Evolutionary conservation across 2,329 filamentous ascomycete genomes (phyloP).

Genomic region (Colletotrichum spaethianum): DNA sequence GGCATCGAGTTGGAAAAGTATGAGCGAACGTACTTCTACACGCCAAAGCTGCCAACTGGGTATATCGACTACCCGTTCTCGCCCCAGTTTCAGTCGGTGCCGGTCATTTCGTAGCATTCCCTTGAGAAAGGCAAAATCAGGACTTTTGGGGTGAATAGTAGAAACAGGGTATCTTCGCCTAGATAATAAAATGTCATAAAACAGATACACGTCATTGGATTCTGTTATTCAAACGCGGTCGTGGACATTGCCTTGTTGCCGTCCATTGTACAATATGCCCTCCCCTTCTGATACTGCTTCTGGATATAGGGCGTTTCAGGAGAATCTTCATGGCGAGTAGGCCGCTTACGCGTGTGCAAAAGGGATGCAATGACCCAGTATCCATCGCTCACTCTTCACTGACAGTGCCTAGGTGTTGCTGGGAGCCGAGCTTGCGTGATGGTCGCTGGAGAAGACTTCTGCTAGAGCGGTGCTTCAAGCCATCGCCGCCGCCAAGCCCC

Average conservation of each 20-base stretch:
- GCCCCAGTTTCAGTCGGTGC: conserved; percentile 43
- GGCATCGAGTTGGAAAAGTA: conserved; percentile 47
- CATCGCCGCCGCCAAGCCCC: not conserved
- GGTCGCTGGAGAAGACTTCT: conserved; percentile 26
- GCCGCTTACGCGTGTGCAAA: not conserved
- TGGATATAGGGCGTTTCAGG: not conserved
- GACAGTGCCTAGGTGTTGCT: conserved; percentile 26
- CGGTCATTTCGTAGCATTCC: not conserved
- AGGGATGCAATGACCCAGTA: not conserved
- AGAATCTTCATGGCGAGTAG: not conserved
- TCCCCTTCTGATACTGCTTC: not conserved
- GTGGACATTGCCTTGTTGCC: not conserved
- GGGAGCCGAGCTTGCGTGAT: conserved; percentile 15
- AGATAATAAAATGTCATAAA: not conserved
- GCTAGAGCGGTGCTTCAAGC: conserved; percentile 24
- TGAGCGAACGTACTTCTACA: conserved; percentile 47
- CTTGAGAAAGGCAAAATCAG: not conserved
- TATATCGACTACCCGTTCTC: conserved; percentile 47
- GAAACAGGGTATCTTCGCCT: conserved; percentile 3
- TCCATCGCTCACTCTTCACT: conserved; percentile 22
- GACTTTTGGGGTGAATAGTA: not conserved
- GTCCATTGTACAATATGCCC: not conserved
- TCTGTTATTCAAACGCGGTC: not conserved
- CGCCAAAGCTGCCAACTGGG: conserved; percentile 42
- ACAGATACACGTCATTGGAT: not conserved